Evolutionary conservation across 441 rosid genomes (phyloP), one percentile per base, ranked within the genome.

Genomic region (Bocquillonia castaneifolia): DNA sequence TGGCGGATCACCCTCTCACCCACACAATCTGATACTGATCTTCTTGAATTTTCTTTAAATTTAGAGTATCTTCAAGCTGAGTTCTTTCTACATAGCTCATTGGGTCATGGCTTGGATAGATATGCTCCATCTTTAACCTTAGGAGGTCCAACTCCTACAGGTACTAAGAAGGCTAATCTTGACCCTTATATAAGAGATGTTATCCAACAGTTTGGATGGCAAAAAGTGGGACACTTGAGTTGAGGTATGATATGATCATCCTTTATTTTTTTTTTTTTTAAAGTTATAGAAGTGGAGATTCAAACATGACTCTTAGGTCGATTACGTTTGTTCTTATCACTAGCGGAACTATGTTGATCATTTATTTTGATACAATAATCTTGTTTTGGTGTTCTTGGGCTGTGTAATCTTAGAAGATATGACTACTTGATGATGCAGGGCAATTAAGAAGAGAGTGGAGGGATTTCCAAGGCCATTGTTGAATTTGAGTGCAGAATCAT

Each of bases 201-300:
- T 47, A 75, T 93, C 75, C 59, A 72, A 67, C 99, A 93, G 55
- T 93, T 93, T 72, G 99, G 86, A 39, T 80, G 82, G 80, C 96
- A 91, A 82, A 93, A 94, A 81, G 92, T 94, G 56, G 99, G 97
- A 18, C 99, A 91, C 72, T 55, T 90, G 76, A 91, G 91, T 97
- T 89, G 17, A 5, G 14, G 1, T 44, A 8, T 22, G 6, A 17
- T n/a, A 20, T 2, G n/a, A n/a, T n/a, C n/a, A n/a, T n/a, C n/a
- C n/a, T n/a, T n/a, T n/a, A n/a, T n/a, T n/a, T n/a, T n/a, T n/a
- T n/a, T n/a, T n/a, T n/a, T n/a, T n/a, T n/a, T n/a, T n/a, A n/a
- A n/a, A n/a, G n/a, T n/a, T n/a, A n/a, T n/a, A n/a, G n/a, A n/a
- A n/a, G n/a, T n/a, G n/a, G n/a, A n/a, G n/a, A n/a, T n/a, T n/a